Conservation (phyloP, 345 rosid species). For the Conringia planisiliqua region DNA sequence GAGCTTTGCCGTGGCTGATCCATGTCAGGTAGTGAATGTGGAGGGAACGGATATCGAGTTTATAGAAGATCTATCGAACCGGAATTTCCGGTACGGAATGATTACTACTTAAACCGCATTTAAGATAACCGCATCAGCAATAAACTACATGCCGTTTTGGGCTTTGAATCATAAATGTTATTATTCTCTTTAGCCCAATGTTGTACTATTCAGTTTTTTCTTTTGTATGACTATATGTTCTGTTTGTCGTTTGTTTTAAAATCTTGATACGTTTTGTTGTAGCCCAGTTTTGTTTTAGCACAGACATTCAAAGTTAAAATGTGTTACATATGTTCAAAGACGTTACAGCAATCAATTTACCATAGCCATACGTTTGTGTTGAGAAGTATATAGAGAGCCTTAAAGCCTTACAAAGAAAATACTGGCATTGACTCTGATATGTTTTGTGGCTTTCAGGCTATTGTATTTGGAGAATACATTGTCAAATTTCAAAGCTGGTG, state of each 20-base stretch:
- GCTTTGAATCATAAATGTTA: background rate
- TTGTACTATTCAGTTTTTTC: background rate
- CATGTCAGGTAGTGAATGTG: conserved; percentile 21
- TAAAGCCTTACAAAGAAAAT: too few species aligned
- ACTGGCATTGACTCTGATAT: too few species aligned
- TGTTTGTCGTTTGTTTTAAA: background rate
- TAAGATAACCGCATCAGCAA: background rate
- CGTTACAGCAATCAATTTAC: background rate
- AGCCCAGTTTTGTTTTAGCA: background rate
- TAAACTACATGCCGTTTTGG: background rate
- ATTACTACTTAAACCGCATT: background rate
- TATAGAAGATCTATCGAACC: conserved; percentile 18
- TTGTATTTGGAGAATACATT: too few species aligned
- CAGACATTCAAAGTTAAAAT: background rate
- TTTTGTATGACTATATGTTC: background rate
- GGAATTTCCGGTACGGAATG: background rate
- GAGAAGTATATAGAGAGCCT: background rate
- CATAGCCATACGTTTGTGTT: background rate
- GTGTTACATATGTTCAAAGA: background rate
- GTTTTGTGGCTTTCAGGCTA: too few species aligned
- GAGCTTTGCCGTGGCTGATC: conserved; percentile 32
- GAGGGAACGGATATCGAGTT: conserved; percentile 24
- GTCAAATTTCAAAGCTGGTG: too few species aligned
- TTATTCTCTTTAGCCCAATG: background rate
- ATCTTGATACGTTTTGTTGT: background rate